These are phyloP conservation scores for Vanderwaltozyma tropicalis DNA, from an alignment of 805 yeast genomes.

Conservation along the genomic window DNA sequence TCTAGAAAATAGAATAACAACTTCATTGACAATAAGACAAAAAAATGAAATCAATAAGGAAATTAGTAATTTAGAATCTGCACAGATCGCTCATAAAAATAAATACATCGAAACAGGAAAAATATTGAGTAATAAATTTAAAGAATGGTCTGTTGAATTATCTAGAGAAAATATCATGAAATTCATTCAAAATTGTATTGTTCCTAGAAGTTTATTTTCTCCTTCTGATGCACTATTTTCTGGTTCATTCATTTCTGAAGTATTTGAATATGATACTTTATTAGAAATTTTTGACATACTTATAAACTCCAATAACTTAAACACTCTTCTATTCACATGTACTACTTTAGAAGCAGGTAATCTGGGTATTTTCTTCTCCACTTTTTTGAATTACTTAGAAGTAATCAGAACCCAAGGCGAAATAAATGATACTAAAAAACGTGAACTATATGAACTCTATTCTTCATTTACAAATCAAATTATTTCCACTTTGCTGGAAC, in stretches of 20 bases:
- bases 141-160: constrained; percentile 10
- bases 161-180: constrained; percentile 16
- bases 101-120: constrained; percentile 7
- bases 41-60: constrained; percentile 8
- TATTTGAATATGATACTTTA: constrained; percentile 37
- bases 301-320: constrained; percentile 39
- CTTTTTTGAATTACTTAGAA: constrained; percentile 40
- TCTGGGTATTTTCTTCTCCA: constrained; percentile 61
- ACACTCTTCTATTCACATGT: constrained; percentile 53
- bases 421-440: constrained; percentile 24
- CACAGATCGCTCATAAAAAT: constrained; percentile 17
- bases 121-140: constrained; percentile 5
- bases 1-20: not conserved
- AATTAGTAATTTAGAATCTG: constrained; percentile 10
- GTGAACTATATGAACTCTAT: constrained; percentile 46
- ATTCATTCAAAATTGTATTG: constrained; percentile 52
- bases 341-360: constrained; percentile 76
- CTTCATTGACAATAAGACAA: constrained; percentile 10
- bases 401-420: constrained; percentile 33
- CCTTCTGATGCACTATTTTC: constrained; percentile 71
- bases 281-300: constrained; percentile 35
- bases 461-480: constrained; percentile 31
- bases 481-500: constrained; percentile 14
- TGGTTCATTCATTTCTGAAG: constrained; percentile 46
- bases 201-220: constrained; percentile 72